Base-by-base conservation (phyloP, 2,329 filamentous ascomycete genomes). In the Elsinoe batatas region DNA sequence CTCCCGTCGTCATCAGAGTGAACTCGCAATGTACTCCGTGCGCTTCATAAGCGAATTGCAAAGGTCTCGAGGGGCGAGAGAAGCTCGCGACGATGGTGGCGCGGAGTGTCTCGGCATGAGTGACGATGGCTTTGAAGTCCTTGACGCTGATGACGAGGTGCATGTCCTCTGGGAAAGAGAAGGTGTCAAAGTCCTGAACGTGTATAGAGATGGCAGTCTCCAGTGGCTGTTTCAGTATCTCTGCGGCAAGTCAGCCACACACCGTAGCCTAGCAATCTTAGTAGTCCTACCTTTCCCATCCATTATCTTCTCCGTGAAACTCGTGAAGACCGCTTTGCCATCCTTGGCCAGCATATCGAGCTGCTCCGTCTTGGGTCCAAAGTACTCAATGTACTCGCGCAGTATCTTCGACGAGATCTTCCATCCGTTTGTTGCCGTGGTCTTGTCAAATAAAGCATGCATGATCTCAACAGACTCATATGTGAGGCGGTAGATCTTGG, bases 91-190 rank as follows among this genome's bases (percentile, higher is more conserved):
- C 79, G 12, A 91, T 74, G 44, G 79, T 77, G n/a, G 80, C 82
- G 53, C 82, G 81, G 5, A 84, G 77, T 20, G 82, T 81, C 20
- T 84, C 83, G 8, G 87, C 87, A 68, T 91, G 87, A 33, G 83
- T 79, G 53, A 90, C 81, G 54, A 91, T 87, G 33, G 87, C 83
- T 51, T 87, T 83, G 67, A 91, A 91, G 68, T 91, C 87, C 64
- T 88, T 90, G 65, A 91, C 86, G 62, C 83, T 88, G 64, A 91
- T 86, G 57, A 88, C 80, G 63, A 90, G 87, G 65, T 90, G 87
- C 56, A 90, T 77, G 51, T 85, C 83, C 58, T 88, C 82, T 65
- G 89, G 83, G 30, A 88, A 82, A 18, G 80, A 76, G 58, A 91
- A 87, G 53, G 84, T 79, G 57, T 87, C 83, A 63, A 91, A 91